Base-by-base conservation (phyloP, 2,329 filamentous ascomycete species). In the Epicoccum nigrum region DNA sequence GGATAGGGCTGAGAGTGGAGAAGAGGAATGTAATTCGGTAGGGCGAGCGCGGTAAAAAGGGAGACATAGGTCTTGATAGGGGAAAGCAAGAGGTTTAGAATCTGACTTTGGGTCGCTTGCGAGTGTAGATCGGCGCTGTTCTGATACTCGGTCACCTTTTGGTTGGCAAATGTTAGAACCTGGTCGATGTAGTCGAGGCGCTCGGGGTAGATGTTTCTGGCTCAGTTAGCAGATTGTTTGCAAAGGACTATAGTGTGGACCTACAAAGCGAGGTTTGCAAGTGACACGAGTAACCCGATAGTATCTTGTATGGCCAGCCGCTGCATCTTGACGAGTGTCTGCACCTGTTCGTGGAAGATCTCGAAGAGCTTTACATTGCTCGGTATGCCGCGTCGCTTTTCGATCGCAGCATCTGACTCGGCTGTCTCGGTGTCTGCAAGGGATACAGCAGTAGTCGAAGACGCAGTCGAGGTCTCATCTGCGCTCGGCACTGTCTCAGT, bases 111-210 rank as follows among this genome's bases (percentile, higher is more conserved):
- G 8, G 92, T 89, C 4, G 87, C 84, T 51, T 87, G 84, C 4
- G 92, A 93, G 75, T 97, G 94, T 21, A 99, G 80, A 67, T 99
- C 94, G n/a, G 94, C 88, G 63, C 92, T 96, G 74, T 96, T 97
- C 51, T 89, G 86, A 73, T 95, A 90, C 70, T 97, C 91, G 43
- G 85, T 82, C 30, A 93, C 90, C 74, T 97, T 96, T 64, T 86
- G 82, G 43, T 89, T 87, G 41, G 92, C 93, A 71, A 94, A 97
- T 46, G 89, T 86, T 31, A 99, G 80, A 39, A 97, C 88, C 73
- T 97, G 92, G 68, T 99, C 92, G 41, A 97, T 90, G 66, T 97
- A 97, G 77, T 97, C 93, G 54, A 97, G 79, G 49, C 88, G 84
- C 57, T 94, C 88, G 0, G 94, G 93, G 68, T 99, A 97, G 61